Evolutionary conservation across 768 basidiomycete genomes (phyloP).

Genomic region (Auricularia sp.): DNA sequence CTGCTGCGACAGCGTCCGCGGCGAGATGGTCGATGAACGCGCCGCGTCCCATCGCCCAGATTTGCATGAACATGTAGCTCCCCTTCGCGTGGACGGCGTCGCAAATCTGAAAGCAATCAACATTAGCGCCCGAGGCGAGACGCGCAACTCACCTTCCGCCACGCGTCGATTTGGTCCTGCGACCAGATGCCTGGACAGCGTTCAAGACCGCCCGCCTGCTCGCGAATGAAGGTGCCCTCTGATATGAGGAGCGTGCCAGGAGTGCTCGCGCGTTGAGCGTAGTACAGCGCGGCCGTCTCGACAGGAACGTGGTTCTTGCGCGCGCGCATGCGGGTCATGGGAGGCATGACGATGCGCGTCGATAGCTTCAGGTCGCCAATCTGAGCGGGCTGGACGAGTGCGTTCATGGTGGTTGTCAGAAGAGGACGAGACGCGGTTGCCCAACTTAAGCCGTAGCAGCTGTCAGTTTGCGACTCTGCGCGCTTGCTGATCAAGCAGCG

Average conservation of each 20-base stretch:
- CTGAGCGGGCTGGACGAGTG: slow-evolving; percentile 13
- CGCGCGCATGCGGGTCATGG: slow-evolving; percentile 14
- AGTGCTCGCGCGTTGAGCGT: slow-evolving; percentile 10
- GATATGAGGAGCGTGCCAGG: slow-evolving; percentile 21
- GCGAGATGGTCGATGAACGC: slow-evolving; percentile 13
- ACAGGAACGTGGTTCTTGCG: slow-evolving; percentile 11
- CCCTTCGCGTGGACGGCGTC: slow-evolving; percentile 46
- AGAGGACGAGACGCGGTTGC: no score
- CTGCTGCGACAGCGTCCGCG: neutral
- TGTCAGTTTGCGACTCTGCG: no score
- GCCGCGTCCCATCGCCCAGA: slow-evolving; percentile 46
- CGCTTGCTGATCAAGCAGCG: no score
- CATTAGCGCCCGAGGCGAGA: neutral
- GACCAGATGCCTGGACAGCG: slow-evolving; percentile 57
- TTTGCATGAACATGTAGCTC: slow-evolving; percentile 42
- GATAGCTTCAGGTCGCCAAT: slow-evolving; percentile 11
- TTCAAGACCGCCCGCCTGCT: slow-evolving; percentile 17
- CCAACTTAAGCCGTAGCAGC: no score
- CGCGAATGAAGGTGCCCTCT: slow-evolving; percentile 24
- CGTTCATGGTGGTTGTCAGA: neutral
- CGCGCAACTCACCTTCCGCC: slow-evolving; percentile 37
- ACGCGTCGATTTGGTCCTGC: slow-evolving; percentile 44
- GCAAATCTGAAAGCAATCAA: slow-evolving; percentile 33
- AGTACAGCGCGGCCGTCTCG: slow-evolving; percentile 10
- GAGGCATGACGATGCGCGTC: slow-evolving; percentile 16